Base-by-base conservation (phyloP, 352 stramenopile species). In the Globisporangium spinosum region DNA sequence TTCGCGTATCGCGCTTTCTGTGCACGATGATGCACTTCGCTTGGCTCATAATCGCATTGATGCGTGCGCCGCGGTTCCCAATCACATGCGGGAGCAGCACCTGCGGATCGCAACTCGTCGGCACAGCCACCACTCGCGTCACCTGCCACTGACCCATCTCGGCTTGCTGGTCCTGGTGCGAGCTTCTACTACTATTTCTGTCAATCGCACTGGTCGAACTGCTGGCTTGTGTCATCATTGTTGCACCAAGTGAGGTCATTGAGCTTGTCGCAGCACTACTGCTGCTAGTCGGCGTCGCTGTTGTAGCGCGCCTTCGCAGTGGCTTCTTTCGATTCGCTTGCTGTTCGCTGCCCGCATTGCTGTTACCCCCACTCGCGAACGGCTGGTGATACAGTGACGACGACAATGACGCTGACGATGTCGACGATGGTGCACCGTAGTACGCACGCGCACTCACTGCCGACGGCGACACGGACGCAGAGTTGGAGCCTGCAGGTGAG, bases 21-120 rank as follows among this genome's bases (percentile, higher is more conserved):
- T 89, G 75, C 22, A 70, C 70, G 32, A 92, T 89, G 13, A 70
- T 79, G 65, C 80, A 89, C 25, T 84, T 78, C 22, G 80, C 75
- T 53, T 79, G 77, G 35, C 74, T 73, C 80, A 90, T 89, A 54
- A 90, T 76, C 17, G 65, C 72, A n/a, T 88, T 81, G 22, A 92
- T 71, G 10, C 83, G 80, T n/a, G 70, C 70, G 29, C 76, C 73
- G 23, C 79, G 80, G 0, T 70, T 67, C 7, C 84, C 81, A 25
- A 89, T 76, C 43, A 91, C 72, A 20, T 88, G 75, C 58, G 80
- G 74, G 32, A 76, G 69, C 23, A 93, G 70, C 6, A 64, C 15
- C 47, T 75, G 66, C 32, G 82, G 70, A 2, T 83, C 74, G 55
- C 80, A 72, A 17, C 67, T 79, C 27, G 80, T 90, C 35, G 71